Conservation (phyloP, 2,329 filamentous ascomycete species). For the Hypomyces perniciosus region DNA sequence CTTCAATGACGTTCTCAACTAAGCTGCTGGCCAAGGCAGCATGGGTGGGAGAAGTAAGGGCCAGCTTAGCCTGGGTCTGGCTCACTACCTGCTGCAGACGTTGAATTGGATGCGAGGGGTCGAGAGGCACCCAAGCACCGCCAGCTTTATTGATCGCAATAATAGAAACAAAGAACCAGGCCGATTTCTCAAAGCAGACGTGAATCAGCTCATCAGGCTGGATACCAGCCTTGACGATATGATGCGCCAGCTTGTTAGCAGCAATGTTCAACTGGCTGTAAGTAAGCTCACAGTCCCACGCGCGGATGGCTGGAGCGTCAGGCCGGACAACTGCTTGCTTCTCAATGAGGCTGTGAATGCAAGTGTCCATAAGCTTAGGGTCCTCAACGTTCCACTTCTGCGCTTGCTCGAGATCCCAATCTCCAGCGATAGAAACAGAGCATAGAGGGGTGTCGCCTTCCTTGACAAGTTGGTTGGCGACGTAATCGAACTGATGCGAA, state of each 20-base stretch:
- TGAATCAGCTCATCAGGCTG: constrained; percentile 18
- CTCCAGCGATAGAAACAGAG: background rate
- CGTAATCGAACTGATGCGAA: constrained; percentile 7
- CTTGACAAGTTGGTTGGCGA: constrained; percentile 1
- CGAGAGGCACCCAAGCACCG: constrained; percentile 11
- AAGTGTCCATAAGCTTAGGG: constrained; percentile 5
- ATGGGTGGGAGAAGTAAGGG: constrained; percentile 2
- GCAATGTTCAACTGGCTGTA: constrained; percentile 14
- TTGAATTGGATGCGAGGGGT: constrained; percentile 1
- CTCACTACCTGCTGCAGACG: constrained; percentile 3
- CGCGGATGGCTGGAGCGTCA: constrained; percentile 8
- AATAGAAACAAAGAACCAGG: constrained; percentile 18
- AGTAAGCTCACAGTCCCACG: constrained; percentile 19
- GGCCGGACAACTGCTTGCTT: background rate
- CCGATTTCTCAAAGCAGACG: constrained; percentile 17
- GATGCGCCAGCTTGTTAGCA: background rate
- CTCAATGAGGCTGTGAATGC: constrained; percentile 5
- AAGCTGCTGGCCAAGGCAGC: background rate
- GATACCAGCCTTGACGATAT: constrained; percentile 10
- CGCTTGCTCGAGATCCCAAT: constrained; percentile 7
- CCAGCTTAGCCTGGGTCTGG: constrained; percentile 1
- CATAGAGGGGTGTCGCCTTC: background rate
- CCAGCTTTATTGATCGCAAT: constrained; percentile 24
- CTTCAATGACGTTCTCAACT: constrained; percentile 1
- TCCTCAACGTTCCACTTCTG: constrained; percentile 6